These are phyloP conservation scores for Pleoardoris graminearum DNA, from an alignment of 2,329 filamentous ascomycete species.

Conservation along the genomic window DNA sequence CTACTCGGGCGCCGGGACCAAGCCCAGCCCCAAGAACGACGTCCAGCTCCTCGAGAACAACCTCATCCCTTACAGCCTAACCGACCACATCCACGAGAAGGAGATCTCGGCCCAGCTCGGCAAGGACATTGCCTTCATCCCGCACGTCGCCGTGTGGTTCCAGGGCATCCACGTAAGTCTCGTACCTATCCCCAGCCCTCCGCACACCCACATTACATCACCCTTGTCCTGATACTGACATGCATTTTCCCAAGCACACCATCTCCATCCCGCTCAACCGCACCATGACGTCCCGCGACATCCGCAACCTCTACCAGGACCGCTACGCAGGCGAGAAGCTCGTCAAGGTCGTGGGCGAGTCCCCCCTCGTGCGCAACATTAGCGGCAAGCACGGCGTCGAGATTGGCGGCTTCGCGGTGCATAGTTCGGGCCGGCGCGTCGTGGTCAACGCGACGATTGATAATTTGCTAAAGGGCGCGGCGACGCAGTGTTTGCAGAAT, in stretches of 20 bases:
- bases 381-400: slow-evolving; percentile 84
- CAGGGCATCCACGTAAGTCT: slow-evolving; percentile 77
- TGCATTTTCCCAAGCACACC: slow-evolving; percentile 67
- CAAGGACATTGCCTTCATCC: slow-evolving; percentile 77
- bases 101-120: slow-evolving; percentile 84
- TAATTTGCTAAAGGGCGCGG: slow-evolving; percentile 90
- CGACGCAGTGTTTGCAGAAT: slow-evolving; percentile 92
- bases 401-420: slow-evolving; percentile 93
- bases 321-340: slow-evolving; percentile 94
- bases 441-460: slow-evolving; percentile 95
- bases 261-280: slow-evolving; percentile 87
- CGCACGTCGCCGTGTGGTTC: slow-evolving; percentile 97
- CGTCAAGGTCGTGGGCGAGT: slow-evolving; percentile 87
- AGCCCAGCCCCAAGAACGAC: slow-evolving; percentile 93
- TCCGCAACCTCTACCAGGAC: slow-evolving; percentile 93
- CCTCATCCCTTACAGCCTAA: slow-evolving; percentile 86
- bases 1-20: slow-evolving; percentile 93
- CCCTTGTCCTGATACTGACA: not conserved
- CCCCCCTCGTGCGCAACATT: slow-evolving; percentile 83
- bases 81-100: slow-evolving; percentile 91
- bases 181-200: too few species aligned
- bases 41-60: slow-evolving; percentile 81
- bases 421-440: slow-evolving; percentile 84
- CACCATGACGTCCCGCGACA: slow-evolving; percentile 86
- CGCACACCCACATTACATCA: too few species aligned